These are phyloP conservation scores for Silene vulgaris DNA, from an alignment of 179 eudicot species.

Conservation along the genomic window DNA sequence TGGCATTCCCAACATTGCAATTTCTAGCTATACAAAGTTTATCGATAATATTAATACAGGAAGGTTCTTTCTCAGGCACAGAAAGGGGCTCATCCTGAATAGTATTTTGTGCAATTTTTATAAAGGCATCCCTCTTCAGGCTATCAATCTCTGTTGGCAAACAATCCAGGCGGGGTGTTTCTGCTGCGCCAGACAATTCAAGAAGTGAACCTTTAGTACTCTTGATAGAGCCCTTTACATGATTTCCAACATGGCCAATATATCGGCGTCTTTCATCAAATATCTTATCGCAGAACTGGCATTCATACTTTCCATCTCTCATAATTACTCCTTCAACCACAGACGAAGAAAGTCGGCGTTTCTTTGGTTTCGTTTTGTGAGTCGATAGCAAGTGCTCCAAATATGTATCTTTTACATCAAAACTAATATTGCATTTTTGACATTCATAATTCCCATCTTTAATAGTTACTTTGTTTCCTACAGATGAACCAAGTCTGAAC, in stretches of 20 bases:
- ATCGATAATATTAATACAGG: conserved; percentile 15
- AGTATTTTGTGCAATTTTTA: conserved; percentile 44
- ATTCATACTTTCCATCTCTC: conserved; percentile 53
- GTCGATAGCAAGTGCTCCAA: conserved; percentile 41
- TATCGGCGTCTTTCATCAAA: conserved; percentile 51
- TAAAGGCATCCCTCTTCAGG: conserved; percentile 40
- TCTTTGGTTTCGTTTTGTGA: conserved; percentile 47
- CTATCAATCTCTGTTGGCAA: conserved; percentile 19
- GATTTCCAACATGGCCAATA: conserved; percentile 53
- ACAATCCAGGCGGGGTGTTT: conserved; percentile 2
- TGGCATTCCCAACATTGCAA: conserved; percentile 20
- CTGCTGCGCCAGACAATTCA: conserved; percentile 19
- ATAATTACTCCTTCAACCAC: conserved; percentile 48
- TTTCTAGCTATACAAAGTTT: conserved; percentile 19
- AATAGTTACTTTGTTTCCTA: conserved; percentile 44
- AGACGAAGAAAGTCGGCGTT: conserved; percentile 37
- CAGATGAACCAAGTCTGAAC: conserved; percentile 36
- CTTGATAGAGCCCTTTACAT: conserved; percentile 42
- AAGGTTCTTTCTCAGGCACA: conserved; percentile 23
- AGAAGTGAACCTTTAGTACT: conserved; percentile 23
- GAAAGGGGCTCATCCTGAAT: conserved; percentile 23
- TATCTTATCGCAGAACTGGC: conserved; percentile 54
- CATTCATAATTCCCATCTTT: conserved; percentile 45
- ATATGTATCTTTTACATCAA: conserved; percentile 43
- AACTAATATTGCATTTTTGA: conserved; percentile 42